Base-by-base conservation (phyloP, 164 flowering plant genomes). In the Amborella trichopoda region DNA sequence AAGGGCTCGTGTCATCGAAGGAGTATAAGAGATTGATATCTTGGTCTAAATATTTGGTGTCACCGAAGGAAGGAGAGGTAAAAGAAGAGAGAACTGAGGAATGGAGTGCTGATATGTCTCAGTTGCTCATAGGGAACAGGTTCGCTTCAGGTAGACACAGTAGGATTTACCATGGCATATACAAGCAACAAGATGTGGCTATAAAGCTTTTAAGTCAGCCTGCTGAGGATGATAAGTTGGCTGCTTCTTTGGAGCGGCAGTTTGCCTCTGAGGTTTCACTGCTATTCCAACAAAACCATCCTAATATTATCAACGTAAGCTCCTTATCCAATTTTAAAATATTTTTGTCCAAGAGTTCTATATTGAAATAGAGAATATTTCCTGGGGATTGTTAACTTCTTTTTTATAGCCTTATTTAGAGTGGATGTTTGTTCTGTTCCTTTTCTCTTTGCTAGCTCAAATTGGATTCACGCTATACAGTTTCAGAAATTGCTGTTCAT, bases 91-190 rank as follows among this genome's bases (percentile, higher is more conserved):
- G 68, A 9, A 87, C 77, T 26, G 83, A 71, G 26, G 74, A 76
- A 38, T 81, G 91, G 95, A 74, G 91, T 39, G 95, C 85, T 0
- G 95, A 85, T 37, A 74, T 81, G 90, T 80, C 91, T 16, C 81
- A 80, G 70, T 54, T 85, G 43, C 65, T 69, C 23, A 76, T 85
- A 5, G 90, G 95, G 39, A 45, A 50, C 41, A 81, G 72, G 37
- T 85, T 85, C 52, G 95, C 95, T 1, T 62, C 88, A 0, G 95
- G 95, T n/a, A 52, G 88, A 39, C 95, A 81, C 33, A 85, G 95
- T 41, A 65, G 95, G 70, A 81, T 85, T 36, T 85, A 85, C 44
- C 69, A 77, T 55, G 95, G 95, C 40, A 55, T 80, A 14, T 85
- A 85, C 52, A 80, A 77, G 68, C 77, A 71, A 45, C 66, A 55